Conservation (phyloP, 139 green algal species). For the Tetradesmus lagerheimii region DNA sequence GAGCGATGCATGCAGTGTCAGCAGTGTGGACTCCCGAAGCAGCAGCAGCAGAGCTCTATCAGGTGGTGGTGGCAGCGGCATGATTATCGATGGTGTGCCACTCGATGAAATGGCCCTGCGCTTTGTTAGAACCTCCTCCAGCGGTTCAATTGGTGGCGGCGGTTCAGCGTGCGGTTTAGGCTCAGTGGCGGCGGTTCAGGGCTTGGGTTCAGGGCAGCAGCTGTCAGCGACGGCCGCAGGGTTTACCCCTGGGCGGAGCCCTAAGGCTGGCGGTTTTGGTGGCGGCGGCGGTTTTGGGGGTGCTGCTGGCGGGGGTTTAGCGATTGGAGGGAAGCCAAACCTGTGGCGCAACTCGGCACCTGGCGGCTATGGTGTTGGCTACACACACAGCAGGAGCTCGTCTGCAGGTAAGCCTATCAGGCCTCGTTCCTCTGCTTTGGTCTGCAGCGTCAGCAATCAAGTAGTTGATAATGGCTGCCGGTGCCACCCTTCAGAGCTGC, state of each 20-base stretch:
- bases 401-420: neutral
- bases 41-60: neutral
- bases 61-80: neutral
- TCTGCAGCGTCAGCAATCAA: too few species aligned
- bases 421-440: too few species aligned
- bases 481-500: too few species aligned
- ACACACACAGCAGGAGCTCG: neutral
- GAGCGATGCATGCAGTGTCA: neutral
- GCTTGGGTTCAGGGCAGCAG: neutral
- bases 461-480: too few species aligned
- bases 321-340: neutral
- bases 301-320: neutral
- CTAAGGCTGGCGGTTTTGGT: neutral
- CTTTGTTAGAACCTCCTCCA: neutral
- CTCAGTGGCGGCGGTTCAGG: neutral
- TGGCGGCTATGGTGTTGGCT: neutral
- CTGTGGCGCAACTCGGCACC: neutral
- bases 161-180: neutral
- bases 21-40: neutral
- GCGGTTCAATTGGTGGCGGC: neutral
- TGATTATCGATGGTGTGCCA: neutral
- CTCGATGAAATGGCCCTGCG: slow-evolving; percentile 14
- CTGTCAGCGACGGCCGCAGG: neutral
- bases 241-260: neutral
- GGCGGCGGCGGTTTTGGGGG: neutral